Evolutionary conservation across 2,329 filamentous ascomycete species (phyloP).

Genomic region (Pseudocercospora fuligena): DNA sequence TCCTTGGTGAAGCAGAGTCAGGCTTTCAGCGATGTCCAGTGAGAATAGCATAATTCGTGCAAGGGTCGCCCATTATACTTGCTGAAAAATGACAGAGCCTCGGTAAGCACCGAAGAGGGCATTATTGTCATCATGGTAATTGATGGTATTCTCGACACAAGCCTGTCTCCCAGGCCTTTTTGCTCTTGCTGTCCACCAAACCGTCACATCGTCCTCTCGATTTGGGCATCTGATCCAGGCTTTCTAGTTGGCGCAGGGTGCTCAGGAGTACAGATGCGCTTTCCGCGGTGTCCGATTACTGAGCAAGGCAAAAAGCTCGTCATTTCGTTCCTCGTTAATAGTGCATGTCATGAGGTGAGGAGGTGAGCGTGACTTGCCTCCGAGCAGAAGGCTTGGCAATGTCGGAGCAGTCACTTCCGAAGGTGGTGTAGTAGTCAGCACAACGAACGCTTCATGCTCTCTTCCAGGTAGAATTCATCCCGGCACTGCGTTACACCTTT

Average conservation of each 20-base stretch:
- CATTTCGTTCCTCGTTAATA: background rate
- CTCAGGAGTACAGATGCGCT: background rate
- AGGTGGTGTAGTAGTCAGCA: background rate
- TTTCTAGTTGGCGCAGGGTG: background rate
- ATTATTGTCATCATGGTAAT: too few species aligned
- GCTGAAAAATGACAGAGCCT: too few species aligned
- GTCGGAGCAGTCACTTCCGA: background rate
- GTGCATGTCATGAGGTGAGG: background rate
- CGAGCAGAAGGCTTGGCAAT: background rate
- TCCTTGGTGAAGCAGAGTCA: too few species aligned
- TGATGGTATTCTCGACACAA: too few species aligned
- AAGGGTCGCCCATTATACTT: too few species aligned
- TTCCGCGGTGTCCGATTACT: background rate
- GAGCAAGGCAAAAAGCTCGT: background rate
- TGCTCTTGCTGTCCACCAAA: background rate
- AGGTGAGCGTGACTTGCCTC: background rate
- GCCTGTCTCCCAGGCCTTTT: too few species aligned
- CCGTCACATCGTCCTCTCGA: background rate
- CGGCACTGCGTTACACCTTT: background rate
- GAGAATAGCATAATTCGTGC: too few species aligned
- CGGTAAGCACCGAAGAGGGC: too few species aligned
- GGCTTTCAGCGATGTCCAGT: too few species aligned
- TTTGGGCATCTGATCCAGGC: background rate
- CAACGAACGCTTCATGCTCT: background rate
- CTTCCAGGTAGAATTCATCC: background rate